A percentile compares a stretch with the other conserved stretches of the same genome.
phyloP scores from a whole-genome alignment of 176 grass and related monocot species.

The Cocos nucifera region DNA sequence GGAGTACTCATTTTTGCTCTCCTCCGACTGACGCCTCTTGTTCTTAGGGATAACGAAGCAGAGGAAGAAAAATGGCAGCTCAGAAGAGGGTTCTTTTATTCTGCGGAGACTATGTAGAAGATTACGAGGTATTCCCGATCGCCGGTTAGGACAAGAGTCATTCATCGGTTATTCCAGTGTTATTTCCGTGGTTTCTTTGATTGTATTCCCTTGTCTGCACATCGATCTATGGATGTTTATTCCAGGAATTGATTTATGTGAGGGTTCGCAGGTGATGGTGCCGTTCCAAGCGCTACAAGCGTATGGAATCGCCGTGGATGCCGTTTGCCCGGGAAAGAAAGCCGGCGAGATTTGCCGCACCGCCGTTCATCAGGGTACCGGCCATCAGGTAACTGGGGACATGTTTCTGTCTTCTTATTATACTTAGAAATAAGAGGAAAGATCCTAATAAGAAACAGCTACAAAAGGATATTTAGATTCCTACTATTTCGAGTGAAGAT shows the following conservation, averaged over 20 bases:
- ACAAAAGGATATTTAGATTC: no score
- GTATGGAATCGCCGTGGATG: slow-evolving; percentile 67
- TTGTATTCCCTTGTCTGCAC: no score
- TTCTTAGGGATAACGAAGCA: neutral
- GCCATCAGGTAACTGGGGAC: slow-evolving; percentile 50
- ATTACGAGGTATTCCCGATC: slow-evolving; percentile 54
- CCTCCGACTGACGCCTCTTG: no score
- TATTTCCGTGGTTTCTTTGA: no score
- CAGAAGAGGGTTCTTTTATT: slow-evolving; percentile 63
- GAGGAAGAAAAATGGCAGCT: slow-evolving; percentile 35
- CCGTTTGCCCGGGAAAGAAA: slow-evolving; percentile 86
- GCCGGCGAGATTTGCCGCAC: slow-evolving; percentile 79
- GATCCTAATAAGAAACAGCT: no score
- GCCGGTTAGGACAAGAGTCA: neutral
- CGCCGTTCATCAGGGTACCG: slow-evolving; percentile 42
- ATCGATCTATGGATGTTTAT: no score
- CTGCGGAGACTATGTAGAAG: slow-evolving; percentile 91
- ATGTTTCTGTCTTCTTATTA: neutral
- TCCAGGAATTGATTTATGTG: neutral
- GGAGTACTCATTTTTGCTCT: no score
- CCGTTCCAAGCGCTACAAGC: slow-evolving; percentile 95
- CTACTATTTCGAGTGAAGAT: no score
- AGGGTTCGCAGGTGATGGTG: slow-evolving; percentile 71
- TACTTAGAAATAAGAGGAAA: no score
- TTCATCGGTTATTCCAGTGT: neutral